Evolutionary conservation across 2,329 filamentous ascomycete genomes (phyloP).

Genomic region (Xylariomycetidae sp.): DNA sequence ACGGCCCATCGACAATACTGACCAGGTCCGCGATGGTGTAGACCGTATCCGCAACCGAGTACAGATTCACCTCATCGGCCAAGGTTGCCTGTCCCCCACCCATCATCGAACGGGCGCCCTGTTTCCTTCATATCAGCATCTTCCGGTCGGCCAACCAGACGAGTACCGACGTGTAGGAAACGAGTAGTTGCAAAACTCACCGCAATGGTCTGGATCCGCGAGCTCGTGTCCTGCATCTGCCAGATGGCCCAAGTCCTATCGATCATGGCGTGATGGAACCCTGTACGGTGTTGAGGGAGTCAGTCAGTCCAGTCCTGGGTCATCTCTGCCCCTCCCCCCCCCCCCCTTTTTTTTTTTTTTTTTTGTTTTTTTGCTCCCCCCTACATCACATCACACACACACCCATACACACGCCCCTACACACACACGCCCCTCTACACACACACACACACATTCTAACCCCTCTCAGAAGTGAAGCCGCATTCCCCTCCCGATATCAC

Average conservation of each 20-base stretch:
- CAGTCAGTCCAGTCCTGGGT: too few species aligned
- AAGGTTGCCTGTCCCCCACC: conserved; percentile 4
- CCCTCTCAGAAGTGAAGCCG: too few species aligned
- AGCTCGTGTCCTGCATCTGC: conserved; percentile 11
- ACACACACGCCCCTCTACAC: too few species aligned
- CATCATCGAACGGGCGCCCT: conserved; percentile 11
- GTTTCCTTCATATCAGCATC: neutral
- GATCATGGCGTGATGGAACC: conserved; percentile 13
- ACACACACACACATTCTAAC: too few species aligned
- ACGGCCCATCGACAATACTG: conserved; percentile 21
- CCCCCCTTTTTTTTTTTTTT: too few species aligned
- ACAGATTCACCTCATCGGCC: conserved; percentile 9
- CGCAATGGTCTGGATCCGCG: conserved; percentile 12
- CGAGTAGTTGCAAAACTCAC: neutral
- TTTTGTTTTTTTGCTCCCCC: too few species aligned
- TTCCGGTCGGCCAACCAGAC: neutral
- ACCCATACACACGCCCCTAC: too few species aligned
- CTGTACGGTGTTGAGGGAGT: too few species aligned
- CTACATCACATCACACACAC: too few species aligned
- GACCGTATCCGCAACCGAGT: conserved; percentile 7
- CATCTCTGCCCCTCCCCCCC: too few species aligned
- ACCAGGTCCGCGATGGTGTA: conserved; percentile 21
- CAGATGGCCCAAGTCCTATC: conserved; percentile 12
- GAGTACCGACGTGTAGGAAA: too few species aligned
- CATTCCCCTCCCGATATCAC: too few species aligned